These are phyloP conservation scores for Candida tropicalis DNA, from an alignment of 1,139 yeast species.

Conservation along the genomic window DNA sequence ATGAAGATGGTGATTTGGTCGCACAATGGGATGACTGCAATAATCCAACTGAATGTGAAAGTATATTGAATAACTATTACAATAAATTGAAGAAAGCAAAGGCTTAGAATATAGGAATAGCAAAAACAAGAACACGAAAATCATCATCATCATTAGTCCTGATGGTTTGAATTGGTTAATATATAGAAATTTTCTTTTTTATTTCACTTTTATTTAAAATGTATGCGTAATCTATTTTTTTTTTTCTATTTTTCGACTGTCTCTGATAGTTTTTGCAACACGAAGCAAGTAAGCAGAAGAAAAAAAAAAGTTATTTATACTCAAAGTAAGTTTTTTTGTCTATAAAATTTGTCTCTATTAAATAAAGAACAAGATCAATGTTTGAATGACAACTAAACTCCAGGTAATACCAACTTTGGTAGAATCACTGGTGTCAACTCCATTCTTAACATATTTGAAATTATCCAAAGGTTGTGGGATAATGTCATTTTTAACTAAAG, in stretches of 20 bases:
- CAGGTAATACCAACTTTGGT: not conserved
- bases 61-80: conserved; percentile 43
- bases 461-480: conserved; percentile 64
- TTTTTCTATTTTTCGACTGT: not conserved
- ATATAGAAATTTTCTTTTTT: not conserved
- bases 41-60: conserved; percentile 50
- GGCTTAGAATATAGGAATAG: not conserved
- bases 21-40: conserved; percentile 62
- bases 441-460: conserved; percentile 43
- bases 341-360: conserved; percentile 2
- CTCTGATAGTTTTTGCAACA: too few species aligned
- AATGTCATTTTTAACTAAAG: conserved; percentile 48
- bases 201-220: not conserved
- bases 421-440: conserved; percentile 30
- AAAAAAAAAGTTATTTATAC: too few species aligned
- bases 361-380: conserved; percentile 6
- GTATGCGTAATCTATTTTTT: not conserved
- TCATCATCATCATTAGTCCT: not conserved
- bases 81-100: conserved; percentile 18
- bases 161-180: not conserved
- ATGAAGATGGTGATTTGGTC: conserved; percentile 64
- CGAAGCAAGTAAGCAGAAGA: too few species aligned
- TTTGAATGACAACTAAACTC: not conserved
- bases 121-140: not conserved
- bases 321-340: too few species aligned